phyloP scores from a whole-genome alignment of 2,329 filamentous ascomycete species.

The Boeremia exigua region DNA sequence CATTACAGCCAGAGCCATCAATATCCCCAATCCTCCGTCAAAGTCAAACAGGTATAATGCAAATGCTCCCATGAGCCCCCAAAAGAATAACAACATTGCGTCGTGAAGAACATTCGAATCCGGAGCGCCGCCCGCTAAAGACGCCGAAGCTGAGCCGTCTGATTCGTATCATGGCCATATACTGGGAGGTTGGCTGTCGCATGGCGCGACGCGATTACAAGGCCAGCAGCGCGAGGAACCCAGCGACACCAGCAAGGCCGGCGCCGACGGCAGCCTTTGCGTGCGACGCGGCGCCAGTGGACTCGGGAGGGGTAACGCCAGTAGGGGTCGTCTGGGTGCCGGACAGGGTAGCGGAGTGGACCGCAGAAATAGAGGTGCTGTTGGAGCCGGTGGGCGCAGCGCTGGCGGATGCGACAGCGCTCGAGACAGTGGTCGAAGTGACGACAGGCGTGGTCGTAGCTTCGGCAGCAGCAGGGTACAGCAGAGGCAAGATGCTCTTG shows the following conservation, averaged over 20 bases:
- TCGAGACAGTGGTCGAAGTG: constrained; percentile 19
- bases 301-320: constrained; percentile 20
- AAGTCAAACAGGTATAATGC: constrained; percentile 19
- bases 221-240: constrained; percentile 52
- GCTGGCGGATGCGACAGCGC: constrained; percentile 23
- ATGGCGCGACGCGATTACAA: constrained; percentile 40
- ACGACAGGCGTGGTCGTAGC: constrained; percentile 28
- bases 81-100: constrained; percentile 41
- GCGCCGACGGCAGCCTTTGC: constrained; percentile 49
- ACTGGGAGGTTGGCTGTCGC: neutral
- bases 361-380: constrained; percentile 26
- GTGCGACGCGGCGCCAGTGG: constrained; percentile 40
- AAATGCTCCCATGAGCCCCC: constrained; percentile 18
- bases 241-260: constrained; percentile 49
- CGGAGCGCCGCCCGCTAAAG: constrained; percentile 34
- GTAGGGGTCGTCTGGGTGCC: constrained; percentile 21
- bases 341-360: constrained; percentile 34
- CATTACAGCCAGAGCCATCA: constrained; percentile 28
- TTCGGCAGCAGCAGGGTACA: constrained; percentile 36
- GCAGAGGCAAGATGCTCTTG: constrained; percentile 50
- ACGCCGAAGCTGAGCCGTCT: constrained; percentile 12
- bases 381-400: constrained; percentile 24
- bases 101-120: constrained; percentile 40
- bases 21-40: constrained; percentile 11
- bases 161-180: constrained; percentile 4